These are phyloP conservation scores for Neurospora discreta DNA, from an alignment of 495 filamentous ascomycete genomes.

Conservation along the genomic window DNA sequence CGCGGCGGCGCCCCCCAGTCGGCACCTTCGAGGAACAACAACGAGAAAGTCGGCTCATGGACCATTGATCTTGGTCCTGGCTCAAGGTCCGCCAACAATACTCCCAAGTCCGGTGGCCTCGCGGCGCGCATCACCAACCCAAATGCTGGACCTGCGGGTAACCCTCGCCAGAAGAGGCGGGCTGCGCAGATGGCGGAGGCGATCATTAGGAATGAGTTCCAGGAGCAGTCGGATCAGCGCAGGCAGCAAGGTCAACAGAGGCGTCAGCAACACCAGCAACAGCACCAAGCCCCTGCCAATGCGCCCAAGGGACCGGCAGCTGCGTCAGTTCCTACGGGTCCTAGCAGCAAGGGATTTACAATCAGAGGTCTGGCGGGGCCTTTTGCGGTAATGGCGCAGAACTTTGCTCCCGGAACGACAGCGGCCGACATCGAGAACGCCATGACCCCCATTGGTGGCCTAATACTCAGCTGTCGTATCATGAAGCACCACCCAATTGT, in stretches of 20 bases:
- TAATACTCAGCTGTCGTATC: constrained; percentile 61
- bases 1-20: constrained; percentile 29
- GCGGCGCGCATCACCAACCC: constrained; percentile 33
- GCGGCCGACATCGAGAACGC: constrained; percentile 89
- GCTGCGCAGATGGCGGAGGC: constrained; percentile 22
- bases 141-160: constrained; percentile 16
- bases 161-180: constrained; percentile 17
- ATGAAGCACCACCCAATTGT: constrained; percentile 62
- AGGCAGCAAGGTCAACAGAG: constrained; percentile 12
- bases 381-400: constrained; percentile 72
- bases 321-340: neutral
- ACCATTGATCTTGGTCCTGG: neutral
- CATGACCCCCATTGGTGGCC: constrained; percentile 59
- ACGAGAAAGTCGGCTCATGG: neutral
- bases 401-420: constrained; percentile 88
- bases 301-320: neutral
- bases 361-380: constrained; percentile 76
- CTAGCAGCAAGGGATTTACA: constrained; percentile 42
- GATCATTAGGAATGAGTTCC: constrained; percentile 18
- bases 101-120: constrained; percentile 25
- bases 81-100: constrained; percentile 13
- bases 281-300: constrained; percentile 1
- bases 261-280: constrained; percentile 1
- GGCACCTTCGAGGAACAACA: neutral
- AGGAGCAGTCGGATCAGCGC: constrained; percentile 24